Conservation (phyloP, 1,284 basidiomycete species). For the Cutaneotrichosporon cutaneum region DNA sequence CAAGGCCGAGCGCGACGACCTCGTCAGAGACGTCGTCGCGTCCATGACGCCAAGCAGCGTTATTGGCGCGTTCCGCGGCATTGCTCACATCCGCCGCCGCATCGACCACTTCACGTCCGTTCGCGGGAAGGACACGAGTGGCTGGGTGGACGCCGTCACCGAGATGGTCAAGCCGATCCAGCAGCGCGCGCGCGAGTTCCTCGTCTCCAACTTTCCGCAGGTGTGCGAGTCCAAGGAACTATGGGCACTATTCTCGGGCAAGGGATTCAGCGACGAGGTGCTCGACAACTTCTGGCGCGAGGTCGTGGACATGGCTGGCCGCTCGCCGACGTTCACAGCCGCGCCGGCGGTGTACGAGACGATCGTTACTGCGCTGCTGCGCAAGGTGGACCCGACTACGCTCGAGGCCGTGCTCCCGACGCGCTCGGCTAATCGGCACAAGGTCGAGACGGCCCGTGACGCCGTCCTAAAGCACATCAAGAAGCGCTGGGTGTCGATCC, state of each 20-base stretch:
- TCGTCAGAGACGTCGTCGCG: slow-evolving; percentile 69
- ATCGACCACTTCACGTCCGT: slow-evolving; percentile 39
- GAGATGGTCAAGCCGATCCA: slow-evolving; percentile 66
- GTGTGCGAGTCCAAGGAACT: slow-evolving; percentile 70
- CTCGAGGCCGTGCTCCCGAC: slow-evolving; percentile 63
- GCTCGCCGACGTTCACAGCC: slow-evolving; percentile 59
- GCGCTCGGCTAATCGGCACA: slow-evolving; percentile 63
- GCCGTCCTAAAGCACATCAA: slow-evolving; percentile 61
- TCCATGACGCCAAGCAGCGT: slow-evolving; percentile 65
- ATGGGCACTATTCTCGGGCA: slow-evolving; percentile 66
- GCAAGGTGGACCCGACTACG: slow-evolving; percentile 65
- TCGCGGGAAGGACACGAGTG: slow-evolving; percentile 55
- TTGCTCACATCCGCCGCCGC: slow-evolving; percentile 31
- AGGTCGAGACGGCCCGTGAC: slow-evolving; percentile 69
- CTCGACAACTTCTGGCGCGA: slow-evolving; percentile 69
- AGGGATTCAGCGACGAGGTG: slow-evolving; percentile 67
- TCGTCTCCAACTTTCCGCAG: slow-evolving; percentile 60
- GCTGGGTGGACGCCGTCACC: slow-evolving; percentile 65
- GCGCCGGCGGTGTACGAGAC: slow-evolving; percentile 71
- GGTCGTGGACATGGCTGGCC: slow-evolving; percentile 57
- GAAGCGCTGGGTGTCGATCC: slow-evolving; percentile 67
- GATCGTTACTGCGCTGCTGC: slow-evolving; percentile 68
- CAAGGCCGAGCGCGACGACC: slow-evolving; percentile 63
- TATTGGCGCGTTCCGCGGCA: slow-evolving; percentile 58
- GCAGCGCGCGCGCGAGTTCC: slow-evolving; percentile 62